These are phyloP conservation scores for Mycena crocata DNA, from an alignment of 768 basidiomycete species.

Conservation along the genomic window DNA sequence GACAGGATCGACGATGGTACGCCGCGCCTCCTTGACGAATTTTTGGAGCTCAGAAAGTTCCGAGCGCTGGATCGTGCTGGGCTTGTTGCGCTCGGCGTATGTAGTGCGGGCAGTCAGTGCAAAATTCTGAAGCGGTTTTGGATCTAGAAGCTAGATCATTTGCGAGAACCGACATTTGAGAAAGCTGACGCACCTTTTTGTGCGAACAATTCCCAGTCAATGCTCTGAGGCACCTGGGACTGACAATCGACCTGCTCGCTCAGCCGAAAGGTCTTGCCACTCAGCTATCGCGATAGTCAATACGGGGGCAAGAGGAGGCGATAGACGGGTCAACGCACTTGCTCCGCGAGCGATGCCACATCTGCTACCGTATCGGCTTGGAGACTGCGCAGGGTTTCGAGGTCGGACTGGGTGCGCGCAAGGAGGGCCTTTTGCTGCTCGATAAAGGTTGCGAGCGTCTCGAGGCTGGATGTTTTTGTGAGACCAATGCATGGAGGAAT, in stretches of 20 bases:
- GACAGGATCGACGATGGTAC: constrained; percentile 63
- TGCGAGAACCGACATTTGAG: background rate
- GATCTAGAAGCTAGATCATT: constrained; percentile 53
- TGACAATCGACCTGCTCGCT: constrained; percentile 59
- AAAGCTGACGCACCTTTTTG: constrained; percentile 57
- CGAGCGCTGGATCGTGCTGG: constrained; percentile 53
- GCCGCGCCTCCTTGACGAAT: constrained; percentile 65
- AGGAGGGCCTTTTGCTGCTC: constrained; percentile 70
- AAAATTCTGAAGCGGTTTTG: constrained; percentile 62
- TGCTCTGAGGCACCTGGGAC: constrained; percentile 56
- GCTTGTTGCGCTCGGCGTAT: constrained; percentile 51
- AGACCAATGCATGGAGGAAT: background rate
- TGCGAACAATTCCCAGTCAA: constrained; percentile 74
- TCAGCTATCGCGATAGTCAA: constrained; percentile 34
- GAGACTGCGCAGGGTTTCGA: constrained; percentile 64
- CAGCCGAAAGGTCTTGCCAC: constrained; percentile 52
- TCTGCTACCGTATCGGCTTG: constrained; percentile 51
- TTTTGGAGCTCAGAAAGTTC: constrained; percentile 66
- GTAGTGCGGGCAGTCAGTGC: constrained; percentile 50
- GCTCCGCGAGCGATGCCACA: constrained; percentile 45
- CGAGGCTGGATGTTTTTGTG: constrained; percentile 51
- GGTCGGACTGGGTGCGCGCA: constrained; percentile 70
- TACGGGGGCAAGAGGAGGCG: constrained; percentile 15
- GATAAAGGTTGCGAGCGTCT: constrained; percentile 77
- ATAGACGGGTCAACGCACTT: constrained; percentile 49